Conservation (phyloP, 495 filamentous ascomycete species). For the Neurospora sp. region DNA sequence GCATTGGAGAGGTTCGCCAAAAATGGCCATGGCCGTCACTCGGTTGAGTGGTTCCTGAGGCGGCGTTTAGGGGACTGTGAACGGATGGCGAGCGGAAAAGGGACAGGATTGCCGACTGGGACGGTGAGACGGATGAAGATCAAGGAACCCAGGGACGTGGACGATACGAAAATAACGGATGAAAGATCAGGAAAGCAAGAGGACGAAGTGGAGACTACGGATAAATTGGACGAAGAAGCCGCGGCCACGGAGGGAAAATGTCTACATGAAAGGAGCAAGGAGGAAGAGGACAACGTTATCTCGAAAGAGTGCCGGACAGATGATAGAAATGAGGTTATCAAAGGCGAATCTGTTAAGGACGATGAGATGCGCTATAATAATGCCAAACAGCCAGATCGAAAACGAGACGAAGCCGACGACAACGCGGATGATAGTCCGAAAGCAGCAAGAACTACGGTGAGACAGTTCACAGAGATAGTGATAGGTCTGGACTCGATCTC, state of each 20-base stretch:
- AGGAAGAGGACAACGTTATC: background rate
- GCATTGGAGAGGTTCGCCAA: conserved; percentile 8
- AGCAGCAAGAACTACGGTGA: background rate
- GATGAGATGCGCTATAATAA: background rate
- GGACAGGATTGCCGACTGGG: background rate
- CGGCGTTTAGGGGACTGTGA: conserved; percentile 23
- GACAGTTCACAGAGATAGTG: background rate
- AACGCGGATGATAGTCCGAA: background rate
- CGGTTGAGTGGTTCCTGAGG: conserved; percentile 22
- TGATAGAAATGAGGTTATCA: background rate
- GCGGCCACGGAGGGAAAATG: background rate
- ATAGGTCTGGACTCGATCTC: background rate
- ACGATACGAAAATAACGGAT: background rate
- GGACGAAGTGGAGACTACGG: background rate
- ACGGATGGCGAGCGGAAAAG: background rate
- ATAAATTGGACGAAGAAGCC: background rate
- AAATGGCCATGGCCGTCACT: conserved; percentile 1
- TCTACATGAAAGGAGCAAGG: background rate
- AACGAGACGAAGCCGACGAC: background rate
- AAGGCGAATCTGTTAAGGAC: background rate
- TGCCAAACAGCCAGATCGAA: background rate
- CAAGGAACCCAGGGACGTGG: background rate
- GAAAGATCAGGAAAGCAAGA: background rate
- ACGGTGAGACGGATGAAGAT: background rate
- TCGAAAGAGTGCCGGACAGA: background rate